Evolutionary conservation across 345 rosid species (phyloP), one percentile per base, ranked within the genome.

Genomic region (Jatropha curcas): DNA sequence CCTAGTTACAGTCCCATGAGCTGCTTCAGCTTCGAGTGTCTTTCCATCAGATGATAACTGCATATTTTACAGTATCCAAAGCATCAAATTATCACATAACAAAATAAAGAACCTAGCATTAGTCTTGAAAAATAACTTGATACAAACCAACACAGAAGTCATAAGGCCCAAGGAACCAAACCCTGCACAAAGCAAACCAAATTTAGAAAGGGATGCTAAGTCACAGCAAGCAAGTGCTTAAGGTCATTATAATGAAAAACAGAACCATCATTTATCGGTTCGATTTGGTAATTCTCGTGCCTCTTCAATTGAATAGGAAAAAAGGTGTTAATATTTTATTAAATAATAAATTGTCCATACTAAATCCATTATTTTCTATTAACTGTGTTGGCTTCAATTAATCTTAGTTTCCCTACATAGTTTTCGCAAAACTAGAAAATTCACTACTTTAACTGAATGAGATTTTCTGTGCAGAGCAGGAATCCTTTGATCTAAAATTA

Each of bases 1-100:
- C 34, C 99, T 84, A 58, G 99, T 95, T 69, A 94, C 98, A 22
- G 98, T 94, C 65, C 98, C 98, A 82, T 92, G 98, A 83, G 98
- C 98, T 35, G 98, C 98, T 77, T 94, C 98, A 74, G 98, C 92
- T 84, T 94, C 99, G 20, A 92, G 77, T 59, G 98, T 94, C 83
- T 85, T 94, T 67, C 97, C 99, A 80, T 92, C 97, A 51, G 99
- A 86, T 10, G 99, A 92, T 67, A 95, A 80, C 99, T 92, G 85
- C 77, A 73, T 25, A 81, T 72, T 59, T 68, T 48, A 52, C 56
- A 70, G 67, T 70, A 63, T 65, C 53, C 50, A 51, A 30, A 34
- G 25, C 31, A 22, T 60, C 69, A 57, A 30, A 3, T 31, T 35
- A 48, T 57, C 70, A 53, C 55, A 67, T 14, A 35, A 35, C 30